A percentile compares a stretch with the other conserved stretches of the same genome.
Conservation (phyloP, 495 filamentous ascomycete species). For the Penicillium coprophilum region DNA sequence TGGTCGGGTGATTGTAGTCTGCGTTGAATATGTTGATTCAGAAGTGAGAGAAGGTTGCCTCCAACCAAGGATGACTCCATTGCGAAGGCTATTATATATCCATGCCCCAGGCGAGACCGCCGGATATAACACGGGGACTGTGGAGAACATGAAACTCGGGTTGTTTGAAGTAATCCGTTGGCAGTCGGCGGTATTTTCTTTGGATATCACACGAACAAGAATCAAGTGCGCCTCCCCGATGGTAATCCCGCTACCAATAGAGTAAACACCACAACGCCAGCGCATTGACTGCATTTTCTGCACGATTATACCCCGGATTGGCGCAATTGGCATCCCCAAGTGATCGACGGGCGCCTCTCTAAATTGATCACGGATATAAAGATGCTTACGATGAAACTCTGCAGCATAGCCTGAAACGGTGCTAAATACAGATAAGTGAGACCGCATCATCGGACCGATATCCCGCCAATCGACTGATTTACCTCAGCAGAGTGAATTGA, state of each 20-base stretch:
- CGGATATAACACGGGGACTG: constrained; percentile 2
- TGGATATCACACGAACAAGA: neutral
- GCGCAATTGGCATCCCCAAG: neutral
- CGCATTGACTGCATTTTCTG: neutral
- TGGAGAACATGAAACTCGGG: constrained; percentile 1
- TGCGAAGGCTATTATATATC: neutral
- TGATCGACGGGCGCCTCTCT: neutral
- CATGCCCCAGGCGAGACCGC: neutral
- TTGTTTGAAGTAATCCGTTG: neutral
- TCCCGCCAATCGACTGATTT: neutral
- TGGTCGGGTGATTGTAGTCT: neutral
- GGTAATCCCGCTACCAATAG: neutral
- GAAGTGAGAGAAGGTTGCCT: neutral
- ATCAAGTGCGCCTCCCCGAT: too few relatives aligned
- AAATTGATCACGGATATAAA: constrained; percentile 1
- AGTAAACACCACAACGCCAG: neutral
- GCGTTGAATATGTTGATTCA: neutral
- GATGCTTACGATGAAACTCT: constrained; percentile 5
- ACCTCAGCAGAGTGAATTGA: neutral
- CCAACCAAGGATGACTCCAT: neutral
- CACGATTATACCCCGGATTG: neutral
- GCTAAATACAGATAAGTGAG: constrained; percentile 1
- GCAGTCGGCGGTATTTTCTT: neutral
- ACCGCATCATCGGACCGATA: constrained; percentile 1
- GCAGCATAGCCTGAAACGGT: constrained; percentile 7